Conservation (phyloP, 208 protist genomes). For the Leishmania turanica region DNA sequence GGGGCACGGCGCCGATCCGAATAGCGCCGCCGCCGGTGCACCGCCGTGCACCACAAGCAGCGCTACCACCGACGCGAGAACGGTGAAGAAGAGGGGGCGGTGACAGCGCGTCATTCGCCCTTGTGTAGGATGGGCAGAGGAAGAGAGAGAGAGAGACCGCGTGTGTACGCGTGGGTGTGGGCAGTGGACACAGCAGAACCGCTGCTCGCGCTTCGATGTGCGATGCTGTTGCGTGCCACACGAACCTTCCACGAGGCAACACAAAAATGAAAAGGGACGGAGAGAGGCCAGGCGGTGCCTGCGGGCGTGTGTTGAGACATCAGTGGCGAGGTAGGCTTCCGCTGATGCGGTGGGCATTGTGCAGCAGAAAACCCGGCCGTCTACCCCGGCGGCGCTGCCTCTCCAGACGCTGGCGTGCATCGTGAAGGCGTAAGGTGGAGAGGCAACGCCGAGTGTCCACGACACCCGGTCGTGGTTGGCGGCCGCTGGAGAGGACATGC, state of each 20-base stretch:
- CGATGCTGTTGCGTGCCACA: background rate
- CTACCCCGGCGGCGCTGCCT: background rate
- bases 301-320: background rate
- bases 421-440: background rate
- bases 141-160: background rate
- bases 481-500: background rate
- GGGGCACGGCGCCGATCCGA: conserved; percentile 15
- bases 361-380: background rate
- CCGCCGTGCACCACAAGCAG: background rate
- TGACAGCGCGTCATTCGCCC: background rate
- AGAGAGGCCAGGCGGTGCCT: background rate
- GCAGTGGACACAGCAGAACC: background rate
- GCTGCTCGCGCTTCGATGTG: background rate
- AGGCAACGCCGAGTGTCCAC: background rate
- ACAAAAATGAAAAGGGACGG: background rate
- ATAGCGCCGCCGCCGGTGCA: conserved; percentile 1
- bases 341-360: background rate
- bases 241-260: background rate
- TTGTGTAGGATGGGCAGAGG: background rate
- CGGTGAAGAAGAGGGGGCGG: background rate
- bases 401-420: background rate
- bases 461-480: background rate
- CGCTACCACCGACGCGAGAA: background rate
- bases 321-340: background rate
- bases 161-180: background rate